phyloP scores from a whole-genome alignment of 768 basidiomycete species.

The Tricholoma saponaceum region DNA sequence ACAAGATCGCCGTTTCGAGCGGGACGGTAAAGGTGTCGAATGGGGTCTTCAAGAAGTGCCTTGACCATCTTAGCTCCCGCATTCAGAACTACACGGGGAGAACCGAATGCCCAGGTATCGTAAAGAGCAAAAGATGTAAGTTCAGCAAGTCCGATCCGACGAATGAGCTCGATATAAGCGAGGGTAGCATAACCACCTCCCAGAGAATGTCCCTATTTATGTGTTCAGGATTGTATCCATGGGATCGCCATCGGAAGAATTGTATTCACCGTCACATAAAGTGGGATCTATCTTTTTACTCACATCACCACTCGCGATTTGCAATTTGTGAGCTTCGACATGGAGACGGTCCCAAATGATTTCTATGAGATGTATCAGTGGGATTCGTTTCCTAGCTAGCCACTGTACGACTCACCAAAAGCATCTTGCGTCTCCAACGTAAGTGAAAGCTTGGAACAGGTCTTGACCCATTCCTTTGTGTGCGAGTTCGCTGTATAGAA shows the following conservation, averaged over 20 bases:
- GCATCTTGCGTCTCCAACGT: neutral
- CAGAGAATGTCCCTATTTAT: neutral
- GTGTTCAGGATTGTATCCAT: neutral
- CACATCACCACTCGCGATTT: neutral
- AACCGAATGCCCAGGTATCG: neutral
- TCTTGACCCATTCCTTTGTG: neutral
- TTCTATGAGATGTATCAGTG: neutral
- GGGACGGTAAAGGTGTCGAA: neutral
- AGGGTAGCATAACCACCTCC: neutral
- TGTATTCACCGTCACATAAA: neutral
- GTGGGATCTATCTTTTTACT: neutral
- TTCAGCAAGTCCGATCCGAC: neutral
- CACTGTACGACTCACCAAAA: neutral
- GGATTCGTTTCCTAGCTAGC: neutral
- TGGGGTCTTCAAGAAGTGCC: neutral
- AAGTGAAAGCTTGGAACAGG: neutral
- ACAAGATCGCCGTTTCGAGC: neutral
- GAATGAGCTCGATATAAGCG: neutral
- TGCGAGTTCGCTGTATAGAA: neutral
- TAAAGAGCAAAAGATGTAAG: neutral
- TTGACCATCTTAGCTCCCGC: neutral
- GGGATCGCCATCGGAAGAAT: neutral
- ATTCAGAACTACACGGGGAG: neutral
- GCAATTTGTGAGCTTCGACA: neutral
- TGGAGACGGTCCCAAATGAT: neutral